Evolutionary conservation across 2,329 filamentous ascomycete species (phyloP), one percentile per base, ranked within the genome.

Genomic region (Cladosporium sp.): DNA sequence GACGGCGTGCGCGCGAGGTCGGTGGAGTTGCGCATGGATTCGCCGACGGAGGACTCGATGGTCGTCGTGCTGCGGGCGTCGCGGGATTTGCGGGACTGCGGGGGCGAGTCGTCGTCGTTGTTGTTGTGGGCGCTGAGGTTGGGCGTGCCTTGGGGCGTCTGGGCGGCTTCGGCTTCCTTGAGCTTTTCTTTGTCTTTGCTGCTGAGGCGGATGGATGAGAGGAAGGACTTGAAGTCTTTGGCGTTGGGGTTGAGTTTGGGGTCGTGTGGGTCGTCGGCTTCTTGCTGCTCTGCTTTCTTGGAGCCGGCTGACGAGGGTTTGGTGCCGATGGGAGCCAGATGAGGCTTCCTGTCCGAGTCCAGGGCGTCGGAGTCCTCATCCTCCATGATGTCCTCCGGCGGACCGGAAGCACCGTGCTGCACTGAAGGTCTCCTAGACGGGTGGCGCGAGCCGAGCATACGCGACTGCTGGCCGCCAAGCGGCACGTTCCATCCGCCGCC

Each of bases 231-330:
- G 67, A 97, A 97, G 1, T 86, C 88, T 8, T 91, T 91, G 0
- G 92, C 93, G 6, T 88, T 82, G 7, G 93, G 93, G 63, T 98
- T 97, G 28, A 97, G 77, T 61, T 79, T 78, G 43, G 82, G 62
- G 70, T 84, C 74, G 38, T 75, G 64, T 5, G 67, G 49, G 71
- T 56, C 35, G 84, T 73, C 63, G 76, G 9, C 16, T 74, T 35
- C 11, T 38, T 42, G 32, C 14, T 56, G 31, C 13, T 53, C 45
- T 46, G 58, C 58, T 35, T 58, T 56, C 3, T 58, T 56, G 13
- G 16, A 14, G 34, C 56, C 57, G 43, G 58, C 46, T 3, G 22
- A 28, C 85, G 83, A 43, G 4, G 67, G 68, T 49, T 60, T 66
- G 2, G 89, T 95, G 19, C 92, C 92, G 59, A 97, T 96, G 1